Evolutionary conservation across 1,139 yeast genomes (phyloP).

Genomic region (Magnusiomyces sp.): DNA sequence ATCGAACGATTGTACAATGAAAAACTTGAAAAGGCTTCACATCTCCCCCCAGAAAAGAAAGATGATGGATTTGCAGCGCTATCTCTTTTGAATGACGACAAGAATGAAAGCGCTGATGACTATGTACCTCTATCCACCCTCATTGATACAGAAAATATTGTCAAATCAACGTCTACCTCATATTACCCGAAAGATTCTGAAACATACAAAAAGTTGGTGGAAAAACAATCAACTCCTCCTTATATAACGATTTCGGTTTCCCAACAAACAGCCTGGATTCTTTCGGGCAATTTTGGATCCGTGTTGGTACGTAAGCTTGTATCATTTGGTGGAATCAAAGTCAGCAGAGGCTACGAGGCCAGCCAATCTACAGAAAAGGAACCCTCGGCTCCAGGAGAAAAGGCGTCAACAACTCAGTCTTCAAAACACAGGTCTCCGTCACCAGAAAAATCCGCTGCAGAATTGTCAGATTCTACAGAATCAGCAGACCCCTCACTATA

Average conservation of each 20-base stretch:
- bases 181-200: not conserved
- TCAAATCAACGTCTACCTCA: not conserved
- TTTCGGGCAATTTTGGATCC: conserved; percentile 9
- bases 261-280: conserved; percentile 14
- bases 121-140: not conserved
- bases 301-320: conserved; percentile 8
- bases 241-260: too few relatives aligned
- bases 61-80: too few relatives aligned
- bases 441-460: too few relatives aligned
- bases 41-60: too few relatives aligned
- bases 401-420: too few relatives aligned
- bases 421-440: too few relatives aligned
- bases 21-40: conserved; percentile 3
- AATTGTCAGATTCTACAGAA: too few relatives aligned
- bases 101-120: not conserved
- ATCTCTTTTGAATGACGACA: too few relatives aligned
- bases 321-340: conserved; percentile 19
- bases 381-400: too few relatives aligned
- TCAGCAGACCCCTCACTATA: too few relatives aligned
- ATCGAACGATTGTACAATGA: conserved; percentile 48
- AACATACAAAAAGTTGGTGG: not conserved
- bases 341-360: conserved; percentile 22
- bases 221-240: too few relatives aligned
- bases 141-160: not conserved
- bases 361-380: conserved; percentile 5